Percentiles rank a stretch among this genome's conserved stretches.
These are phyloP conservation scores for Trichoderma guizhouense DNA, from an alignment of 2,329 filamentous ascomycete species.

Conservation along the genomic window DNA sequence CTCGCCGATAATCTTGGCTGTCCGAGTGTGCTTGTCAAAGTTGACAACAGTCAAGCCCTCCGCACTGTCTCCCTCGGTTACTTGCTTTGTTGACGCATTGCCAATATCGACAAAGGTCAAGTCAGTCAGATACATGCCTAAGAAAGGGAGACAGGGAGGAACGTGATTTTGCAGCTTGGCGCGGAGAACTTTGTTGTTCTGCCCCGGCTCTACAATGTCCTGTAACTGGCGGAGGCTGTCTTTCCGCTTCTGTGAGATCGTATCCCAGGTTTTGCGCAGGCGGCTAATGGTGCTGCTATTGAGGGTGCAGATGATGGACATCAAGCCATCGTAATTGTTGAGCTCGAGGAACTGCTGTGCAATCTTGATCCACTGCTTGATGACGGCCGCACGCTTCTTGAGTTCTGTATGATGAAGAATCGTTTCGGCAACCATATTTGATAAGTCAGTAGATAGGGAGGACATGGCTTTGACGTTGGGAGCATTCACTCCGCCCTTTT, in stretches of 20 bases:
- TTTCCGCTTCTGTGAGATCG: slow-evolving; percentile 79
- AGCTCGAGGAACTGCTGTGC: slow-evolving; percentile 81
- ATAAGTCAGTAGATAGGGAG: slow-evolving; percentile 83
- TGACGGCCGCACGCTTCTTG: slow-evolving; percentile 83
- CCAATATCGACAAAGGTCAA: slow-evolving; percentile 94
- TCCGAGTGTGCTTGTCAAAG: slow-evolving; percentile 94
- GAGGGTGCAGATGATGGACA: slow-evolving; percentile 93
- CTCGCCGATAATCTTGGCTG: slow-evolving; percentile 92
- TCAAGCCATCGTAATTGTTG: slow-evolving; percentile 93
- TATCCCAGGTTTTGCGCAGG: slow-evolving; percentile 87
- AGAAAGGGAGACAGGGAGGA: slow-evolving; percentile 88
- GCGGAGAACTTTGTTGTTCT: slow-evolving; percentile 86
- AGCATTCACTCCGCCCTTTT: slow-evolving; percentile 73
- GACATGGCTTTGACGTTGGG: slow-evolving; percentile 95
- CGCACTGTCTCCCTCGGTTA: slow-evolving; percentile 61
- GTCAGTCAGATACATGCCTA: slow-evolving; percentile 95
- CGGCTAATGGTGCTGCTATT: slow-evolving; percentile 89
- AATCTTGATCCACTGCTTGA: slow-evolving; percentile 99
- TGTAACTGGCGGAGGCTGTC: slow-evolving; percentile 74
- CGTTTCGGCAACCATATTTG: slow-evolving; percentile 88
- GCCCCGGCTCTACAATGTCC: slow-evolving; percentile 80
- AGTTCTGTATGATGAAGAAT: slow-evolving; percentile 85
- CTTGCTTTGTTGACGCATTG: slow-evolving; percentile 79
- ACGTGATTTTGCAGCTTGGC: slow-evolving; percentile 80
- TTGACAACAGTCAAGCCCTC: slow-evolving; percentile 81